Evolutionary conservation across 129 eudicot species (phyloP).

Genomic region (Scalesia atractyloides): DNA sequence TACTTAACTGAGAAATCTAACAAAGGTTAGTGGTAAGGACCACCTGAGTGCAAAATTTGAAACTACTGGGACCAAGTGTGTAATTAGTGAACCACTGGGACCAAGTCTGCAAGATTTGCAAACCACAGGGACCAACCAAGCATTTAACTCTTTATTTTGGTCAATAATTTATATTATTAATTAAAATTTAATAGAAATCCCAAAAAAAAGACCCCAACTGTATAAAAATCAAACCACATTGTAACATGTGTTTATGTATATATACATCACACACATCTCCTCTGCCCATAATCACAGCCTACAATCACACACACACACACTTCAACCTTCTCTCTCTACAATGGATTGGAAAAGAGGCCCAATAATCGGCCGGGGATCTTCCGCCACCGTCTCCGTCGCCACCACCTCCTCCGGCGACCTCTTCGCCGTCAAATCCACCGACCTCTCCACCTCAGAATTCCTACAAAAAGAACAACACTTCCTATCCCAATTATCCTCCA

Average conservation of each 20-base stretch:
- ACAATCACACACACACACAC: conserved; percentile 3
- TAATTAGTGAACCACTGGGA: too few species aligned
- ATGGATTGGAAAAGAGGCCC: conserved; percentile 83
- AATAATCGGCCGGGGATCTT: conserved; percentile 66
- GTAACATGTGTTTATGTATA: conserved; percentile 26
- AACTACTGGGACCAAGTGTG: too few species aligned
- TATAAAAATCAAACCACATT: conserved; percentile 29
- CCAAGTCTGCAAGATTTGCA: too few species aligned
- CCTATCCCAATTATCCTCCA: conserved; percentile 56
- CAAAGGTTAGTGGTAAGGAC: too few species aligned
- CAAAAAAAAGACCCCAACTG: conserved; percentile 29
- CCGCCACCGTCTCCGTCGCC: conserved; percentile 77
- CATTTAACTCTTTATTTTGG: too few species aligned
- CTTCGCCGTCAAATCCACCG: conserved; percentile 72
- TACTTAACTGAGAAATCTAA: too few species aligned
- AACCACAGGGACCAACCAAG: too few species aligned
- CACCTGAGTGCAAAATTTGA: too few species aligned
- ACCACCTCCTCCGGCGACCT: conserved; percentile 52
- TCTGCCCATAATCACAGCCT: conserved; percentile 11
- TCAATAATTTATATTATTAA: too few species aligned
- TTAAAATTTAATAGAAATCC: not conserved
- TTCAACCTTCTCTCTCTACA: conserved; percentile 22
- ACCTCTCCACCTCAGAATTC: conserved; percentile 48
- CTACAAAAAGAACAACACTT: conserved; percentile 55
- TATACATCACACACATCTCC: not conserved